These are phyloP conservation scores for Patellaria atrata DNA, from an alignment of 495 filamentous ascomycete species.

Conservation along the genomic window DNA sequence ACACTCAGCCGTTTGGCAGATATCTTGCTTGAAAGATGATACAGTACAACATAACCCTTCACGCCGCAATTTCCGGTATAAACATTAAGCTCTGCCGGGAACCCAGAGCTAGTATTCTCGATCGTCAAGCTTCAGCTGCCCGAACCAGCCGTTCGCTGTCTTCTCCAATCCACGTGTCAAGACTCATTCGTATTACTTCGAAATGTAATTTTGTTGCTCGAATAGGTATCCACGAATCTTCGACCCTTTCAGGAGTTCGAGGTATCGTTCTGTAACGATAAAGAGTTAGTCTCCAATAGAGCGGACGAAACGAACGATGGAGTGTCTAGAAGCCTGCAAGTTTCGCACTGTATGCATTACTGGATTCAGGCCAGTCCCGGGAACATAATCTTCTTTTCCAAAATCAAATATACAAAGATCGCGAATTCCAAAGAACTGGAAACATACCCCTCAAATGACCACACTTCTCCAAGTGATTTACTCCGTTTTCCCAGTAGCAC, in stretches of 20 bases:
- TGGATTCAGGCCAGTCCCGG: not conserved
- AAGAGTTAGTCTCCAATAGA: constrained; percentile 5
- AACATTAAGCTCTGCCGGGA: constrained; percentile 4
- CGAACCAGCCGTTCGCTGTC: not conserved
- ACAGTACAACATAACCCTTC: too few relatives aligned
- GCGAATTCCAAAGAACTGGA: not conserved
- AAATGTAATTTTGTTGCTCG: constrained; percentile 76
- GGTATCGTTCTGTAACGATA: constrained; percentile 60
- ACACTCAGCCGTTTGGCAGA: too few relatives aligned
- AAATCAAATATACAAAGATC: too few relatives aligned
- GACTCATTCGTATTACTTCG: constrained; percentile 25
- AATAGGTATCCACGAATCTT: constrained; percentile 82
- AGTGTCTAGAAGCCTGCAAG: too few relatives aligned
- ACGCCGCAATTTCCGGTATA: constrained; percentile 6
- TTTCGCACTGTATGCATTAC: not conserved
- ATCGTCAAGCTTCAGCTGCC: not conserved
- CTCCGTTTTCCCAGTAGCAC: constrained; percentile 87
- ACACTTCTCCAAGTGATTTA: constrained; percentile 97
- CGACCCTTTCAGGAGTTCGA: constrained; percentile 71
- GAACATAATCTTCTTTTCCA: not conserved
- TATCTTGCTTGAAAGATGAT: too few relatives aligned
- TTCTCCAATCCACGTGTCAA: not conserved
- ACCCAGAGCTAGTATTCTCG: constrained; percentile 1
- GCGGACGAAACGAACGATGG: too few relatives aligned
- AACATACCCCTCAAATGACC: constrained; percentile 73